Conservation (phyloP, 768 basidiomycete genomes). For the Kockovaella imperatae region DNA sequence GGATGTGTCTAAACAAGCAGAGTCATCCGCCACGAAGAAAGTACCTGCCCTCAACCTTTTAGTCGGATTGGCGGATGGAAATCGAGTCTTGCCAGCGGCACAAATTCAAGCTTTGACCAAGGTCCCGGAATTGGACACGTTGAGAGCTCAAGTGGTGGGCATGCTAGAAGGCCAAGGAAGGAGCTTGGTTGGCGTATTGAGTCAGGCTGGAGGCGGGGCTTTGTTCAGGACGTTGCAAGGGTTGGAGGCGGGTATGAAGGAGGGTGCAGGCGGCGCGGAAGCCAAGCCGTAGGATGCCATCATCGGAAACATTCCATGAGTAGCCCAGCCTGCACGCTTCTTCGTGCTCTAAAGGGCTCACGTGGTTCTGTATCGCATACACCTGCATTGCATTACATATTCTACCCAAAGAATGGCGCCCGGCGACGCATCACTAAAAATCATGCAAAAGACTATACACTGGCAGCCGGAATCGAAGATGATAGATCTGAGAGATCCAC, state of each 20-base stretch:
- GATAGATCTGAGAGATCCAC: slow-evolving; percentile 37
- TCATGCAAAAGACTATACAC: neutral
- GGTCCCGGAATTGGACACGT: slow-evolving; percentile 66
- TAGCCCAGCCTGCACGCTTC: too few species aligned
- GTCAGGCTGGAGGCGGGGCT: slow-evolving; percentile 61
- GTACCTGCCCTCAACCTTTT: slow-evolving; percentile 53
- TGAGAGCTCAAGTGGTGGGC: slow-evolving; percentile 77
- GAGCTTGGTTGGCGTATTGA: slow-evolving; percentile 64
- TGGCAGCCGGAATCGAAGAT: slow-evolving; percentile 17
- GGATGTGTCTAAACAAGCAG: slow-evolving; percentile 10
- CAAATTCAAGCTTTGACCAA: slow-evolving; percentile 60
- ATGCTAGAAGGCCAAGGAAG: slow-evolving; percentile 66
- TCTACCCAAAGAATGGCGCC: too few species aligned
- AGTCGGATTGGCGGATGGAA: slow-evolving; percentile 70
- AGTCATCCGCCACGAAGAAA: slow-evolving; percentile 6
- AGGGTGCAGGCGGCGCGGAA: slow-evolving; percentile 20
- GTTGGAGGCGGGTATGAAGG: slow-evolving; percentile 61
- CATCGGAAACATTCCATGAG: too few species aligned
- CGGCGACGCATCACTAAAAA: neutral
- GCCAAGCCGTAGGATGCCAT: too few species aligned
- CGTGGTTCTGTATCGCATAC: too few species aligned
- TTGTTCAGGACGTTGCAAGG: slow-evolving; percentile 68
- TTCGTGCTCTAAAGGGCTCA: too few species aligned
- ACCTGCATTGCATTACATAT: too few species aligned
- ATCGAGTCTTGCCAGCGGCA: slow-evolving; percentile 55